These are phyloP conservation scores for Talaromyces piceae DNA, from an alignment of 2,329 filamentous ascomycete genomes.

Conservation along the genomic window DNA sequence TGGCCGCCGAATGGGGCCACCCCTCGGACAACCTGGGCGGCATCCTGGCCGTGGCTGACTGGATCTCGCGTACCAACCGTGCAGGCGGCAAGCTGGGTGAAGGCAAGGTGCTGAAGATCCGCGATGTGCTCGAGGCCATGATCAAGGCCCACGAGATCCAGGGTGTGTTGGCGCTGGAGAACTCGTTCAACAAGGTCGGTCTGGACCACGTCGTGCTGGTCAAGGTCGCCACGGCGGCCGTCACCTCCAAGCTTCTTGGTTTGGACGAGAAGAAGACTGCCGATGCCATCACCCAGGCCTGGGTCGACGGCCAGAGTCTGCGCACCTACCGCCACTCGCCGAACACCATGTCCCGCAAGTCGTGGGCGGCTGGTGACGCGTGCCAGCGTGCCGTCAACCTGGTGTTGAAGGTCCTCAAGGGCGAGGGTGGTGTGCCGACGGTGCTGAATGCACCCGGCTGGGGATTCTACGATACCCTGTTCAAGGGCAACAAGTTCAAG, in stretches of 20 bases:
- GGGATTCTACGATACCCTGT: slow-evolving; percentile 98
- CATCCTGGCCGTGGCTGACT: slow-evolving; percentile 93
- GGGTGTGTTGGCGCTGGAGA: slow-evolving; percentile 90
- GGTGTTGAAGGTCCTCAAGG: slow-evolving; percentile 81
- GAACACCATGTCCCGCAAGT: slow-evolving; percentile 99
- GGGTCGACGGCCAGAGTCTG: slow-evolving; percentile 92
- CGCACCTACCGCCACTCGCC: slow-evolving; percentile 95
- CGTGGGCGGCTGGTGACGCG: slow-evolving; percentile 96
- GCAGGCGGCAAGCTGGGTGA: slow-evolving; percentile 66
- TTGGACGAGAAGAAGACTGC: slow-evolving; percentile 84
- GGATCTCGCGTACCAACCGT: slow-evolving; percentile 90
- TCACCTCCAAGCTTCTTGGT: slow-evolving; percentile 91
- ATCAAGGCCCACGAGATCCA: slow-evolving; percentile 99
- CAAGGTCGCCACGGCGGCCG: slow-evolving; percentile 92
- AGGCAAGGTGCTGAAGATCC: slow-evolving; percentile 76
- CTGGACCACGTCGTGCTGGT: slow-evolving; percentile 96
- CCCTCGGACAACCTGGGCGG: slow-evolving; percentile 96
- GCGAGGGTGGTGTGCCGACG: slow-evolving; percentile 83
- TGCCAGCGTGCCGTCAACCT: slow-evolving; percentile 93
- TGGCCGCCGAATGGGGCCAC: slow-evolving; percentile 97
- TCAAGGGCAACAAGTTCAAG: slow-evolving; percentile 90
- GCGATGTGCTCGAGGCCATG: slow-evolving; percentile 91
- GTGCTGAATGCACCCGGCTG: slow-evolving; percentile 87
- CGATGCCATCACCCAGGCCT: slow-evolving; percentile 92
- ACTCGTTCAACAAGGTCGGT: slow-evolving; percentile 98